Evolutionary conservation across 2,329 filamentous ascomycete species (phyloP), one percentile per base, ranked within the genome.

Genomic region (Neurospora crassa): DNA sequence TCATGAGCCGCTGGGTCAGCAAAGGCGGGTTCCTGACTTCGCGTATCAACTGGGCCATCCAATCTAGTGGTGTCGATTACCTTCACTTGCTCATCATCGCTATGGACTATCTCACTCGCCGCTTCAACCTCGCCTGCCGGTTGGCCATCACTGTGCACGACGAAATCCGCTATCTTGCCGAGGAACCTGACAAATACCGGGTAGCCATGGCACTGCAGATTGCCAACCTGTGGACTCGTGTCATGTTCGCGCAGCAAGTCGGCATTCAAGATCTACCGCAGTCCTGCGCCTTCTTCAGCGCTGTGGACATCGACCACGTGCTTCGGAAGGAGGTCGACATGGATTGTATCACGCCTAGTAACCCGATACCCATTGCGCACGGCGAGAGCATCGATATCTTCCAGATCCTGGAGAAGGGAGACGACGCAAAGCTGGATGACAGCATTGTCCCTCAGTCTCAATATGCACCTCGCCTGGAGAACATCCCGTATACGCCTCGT

Each of bases 1-100:
- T 99, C 24, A 96, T 97, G 91, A 87, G 90, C 70, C 90, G 92
- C 18, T 97, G 91, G 78, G 90, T 99, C 76, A 92, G 88, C 80
- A 96, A 93, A 78, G 94, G 94, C 43, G 93, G 91, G 29, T 99
- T 97, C 82, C 91, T 99, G 83, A 97, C 96, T 1, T 96, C 92
- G 20, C 91, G 96, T 42, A 98, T 99, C 82, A 99, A 99, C 79
- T 99, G 96, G 96, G 96, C 96, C 3, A 98, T 99, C 76, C 96
- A 99, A 78, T 97, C 94, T 0, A 97, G 93, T 0, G 96, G 96
- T 5, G 95, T 98, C 4, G 96, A 99, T 80, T 99, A 99, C 80
- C 87, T 99, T 1, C 96, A 99, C 78, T 89, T 99, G 5, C 87
- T 99, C 20, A 93, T 99, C 74, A 89, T 98, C 2, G 87, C 90